A percentile compares a stretch with the other conserved stretches of the same genome.
Evolutionary conservation across 2,329 filamentous ascomycete species (phyloP).

Genomic region (Phialocephala subalpina): DNA sequence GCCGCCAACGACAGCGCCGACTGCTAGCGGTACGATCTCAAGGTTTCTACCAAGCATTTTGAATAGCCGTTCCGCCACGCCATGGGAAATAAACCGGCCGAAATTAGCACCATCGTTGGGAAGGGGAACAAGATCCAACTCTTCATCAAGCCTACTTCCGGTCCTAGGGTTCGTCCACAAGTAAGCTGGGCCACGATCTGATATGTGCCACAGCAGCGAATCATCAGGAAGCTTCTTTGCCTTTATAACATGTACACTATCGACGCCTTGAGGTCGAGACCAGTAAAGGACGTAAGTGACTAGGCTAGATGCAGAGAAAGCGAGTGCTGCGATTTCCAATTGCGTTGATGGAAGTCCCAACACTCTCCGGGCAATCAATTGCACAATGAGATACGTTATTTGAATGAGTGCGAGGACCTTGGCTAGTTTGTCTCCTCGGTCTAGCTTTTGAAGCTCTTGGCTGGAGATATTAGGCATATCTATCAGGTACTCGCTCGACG

Average conservation of each 20-base stretch:
- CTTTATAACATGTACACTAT: not conserved
- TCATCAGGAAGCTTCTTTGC: not conserved
- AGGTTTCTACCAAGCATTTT: not conserved
- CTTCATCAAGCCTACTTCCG: not conserved
- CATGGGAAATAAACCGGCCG: too few species aligned
- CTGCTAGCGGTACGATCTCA: not conserved
- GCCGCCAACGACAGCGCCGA: constrained; percentile 4
- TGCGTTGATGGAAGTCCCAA: constrained; percentile 17
- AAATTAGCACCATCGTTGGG: not conserved
- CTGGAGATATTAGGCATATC: not conserved
- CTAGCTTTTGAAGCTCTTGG: not conserved
- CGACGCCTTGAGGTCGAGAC: constrained; percentile 14
- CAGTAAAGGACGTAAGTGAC: constrained; percentile 18
- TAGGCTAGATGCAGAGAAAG: constrained; percentile 18
- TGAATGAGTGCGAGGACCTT: constrained; percentile 17
- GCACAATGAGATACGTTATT: constrained; percentile 15
- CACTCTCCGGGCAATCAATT: constrained; percentile 6
- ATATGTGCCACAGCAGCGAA: not conserved
- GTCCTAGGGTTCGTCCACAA: not conserved
- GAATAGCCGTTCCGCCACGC: too few species aligned
- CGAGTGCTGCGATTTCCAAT: constrained; percentile 21
- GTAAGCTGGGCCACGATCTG: not conserved
- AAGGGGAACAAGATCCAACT: not conserved
- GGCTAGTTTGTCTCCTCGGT: constrained; percentile 15
- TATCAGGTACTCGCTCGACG: not conserved